phyloP scores from a whole-genome alignment of 1,284 basidiomycete species.

The Vanrija sp. region DNA sequence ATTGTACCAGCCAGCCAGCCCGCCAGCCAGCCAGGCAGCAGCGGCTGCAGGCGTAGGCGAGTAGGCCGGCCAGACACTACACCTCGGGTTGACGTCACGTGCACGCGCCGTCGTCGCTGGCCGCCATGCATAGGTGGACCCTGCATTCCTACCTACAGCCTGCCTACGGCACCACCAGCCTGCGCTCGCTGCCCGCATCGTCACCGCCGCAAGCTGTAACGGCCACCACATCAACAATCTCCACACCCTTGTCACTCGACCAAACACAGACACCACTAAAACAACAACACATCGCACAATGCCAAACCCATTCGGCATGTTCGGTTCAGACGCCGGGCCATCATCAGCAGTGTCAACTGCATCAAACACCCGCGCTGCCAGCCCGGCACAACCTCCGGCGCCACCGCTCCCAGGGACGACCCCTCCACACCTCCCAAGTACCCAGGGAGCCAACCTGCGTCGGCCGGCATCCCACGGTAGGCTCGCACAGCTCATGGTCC shows the following conservation, averaged over 20 bases:
- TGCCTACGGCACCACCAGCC: no score
- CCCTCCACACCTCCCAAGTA: neutral
- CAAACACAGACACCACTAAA: neutral
- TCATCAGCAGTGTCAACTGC: neutral
- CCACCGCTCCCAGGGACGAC: neutral
- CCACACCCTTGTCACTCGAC: conserved; percentile 3
- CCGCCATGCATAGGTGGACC: neutral
- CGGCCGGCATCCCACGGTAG: conserved; percentile 36
- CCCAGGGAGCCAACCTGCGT: conserved; percentile 16
- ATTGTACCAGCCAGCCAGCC: no score
- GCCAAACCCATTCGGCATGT: conserved; percentile 11
- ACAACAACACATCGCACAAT: neutral
- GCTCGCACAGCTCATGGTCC: conserved; percentile 36
- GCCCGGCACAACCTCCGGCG: neutral
- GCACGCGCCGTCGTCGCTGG: no score
- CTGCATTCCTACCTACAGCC: neutral
- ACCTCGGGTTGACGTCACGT: no score
- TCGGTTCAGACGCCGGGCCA: neutral
- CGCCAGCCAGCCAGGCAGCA: no score
- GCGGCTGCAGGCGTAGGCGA: no score
- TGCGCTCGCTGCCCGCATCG: neutral
- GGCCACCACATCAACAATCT: conserved; percentile 7
- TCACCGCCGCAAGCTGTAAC: neutral
- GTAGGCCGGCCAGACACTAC: no score
- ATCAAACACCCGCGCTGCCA: neutral